Evolutionary conservation across 2,329 filamentous ascomycete species (phyloP).

Genomic region (Metarhizium sp.): DNA sequence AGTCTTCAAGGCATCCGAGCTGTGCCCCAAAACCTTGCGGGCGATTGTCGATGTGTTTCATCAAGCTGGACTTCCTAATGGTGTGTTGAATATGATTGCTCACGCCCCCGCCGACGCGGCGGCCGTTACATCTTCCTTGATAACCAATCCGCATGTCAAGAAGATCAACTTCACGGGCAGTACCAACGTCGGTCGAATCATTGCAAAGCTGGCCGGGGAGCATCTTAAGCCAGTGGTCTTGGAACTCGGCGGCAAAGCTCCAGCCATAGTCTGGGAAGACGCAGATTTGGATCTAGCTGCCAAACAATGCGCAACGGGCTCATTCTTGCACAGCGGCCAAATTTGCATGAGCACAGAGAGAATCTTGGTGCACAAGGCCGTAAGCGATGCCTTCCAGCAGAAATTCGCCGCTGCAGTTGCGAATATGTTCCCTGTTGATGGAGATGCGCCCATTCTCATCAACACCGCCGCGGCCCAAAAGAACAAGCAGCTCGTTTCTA

Average conservation of each 20-base stretch:
- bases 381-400: constrained; percentile 36
- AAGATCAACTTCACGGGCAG: constrained; percentile 86
- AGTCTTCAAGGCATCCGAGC: constrained; percentile 63
- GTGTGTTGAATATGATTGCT: constrained; percentile 65
- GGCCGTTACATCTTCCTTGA: constrained; percentile 55
- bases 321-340: constrained; percentile 68
- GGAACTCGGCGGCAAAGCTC: constrained; percentile 77
- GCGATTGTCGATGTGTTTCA: constrained; percentile 54
- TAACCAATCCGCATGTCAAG: constrained; percentile 56
- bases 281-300: constrained; percentile 68
- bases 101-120: constrained; percentile 56
- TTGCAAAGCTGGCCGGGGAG: constrained; percentile 60
- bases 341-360: constrained; percentile 82
- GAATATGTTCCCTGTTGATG: constrained; percentile 40
- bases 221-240: constrained; percentile 71
- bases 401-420: constrained; percentile 30
- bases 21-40: constrained; percentile 55
- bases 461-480: constrained; percentile 56
- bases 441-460: constrained; percentile 61
- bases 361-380: constrained; percentile 47
- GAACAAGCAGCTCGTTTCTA: constrained; percentile 55
- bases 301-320: constrained; percentile 54
- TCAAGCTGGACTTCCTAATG: constrained; percentile 67
- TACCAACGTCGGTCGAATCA: constrained; percentile 62
- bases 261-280: constrained; percentile 70